Evolutionary conservation across 441 rosid genomes (phyloP).

Genomic region (Rhodomyrtus psidioides): DNA sequence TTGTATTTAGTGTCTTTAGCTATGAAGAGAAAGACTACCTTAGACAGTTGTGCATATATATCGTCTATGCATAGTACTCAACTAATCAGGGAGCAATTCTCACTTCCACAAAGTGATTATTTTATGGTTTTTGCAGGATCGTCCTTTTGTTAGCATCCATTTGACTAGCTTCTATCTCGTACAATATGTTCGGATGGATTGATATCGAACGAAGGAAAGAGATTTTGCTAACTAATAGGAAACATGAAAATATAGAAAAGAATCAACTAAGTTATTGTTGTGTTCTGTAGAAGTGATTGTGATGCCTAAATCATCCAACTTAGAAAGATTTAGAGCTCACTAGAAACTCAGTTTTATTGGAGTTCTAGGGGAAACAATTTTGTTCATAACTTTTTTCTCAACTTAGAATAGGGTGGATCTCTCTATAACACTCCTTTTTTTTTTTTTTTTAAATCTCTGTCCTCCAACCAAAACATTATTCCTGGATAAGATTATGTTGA

Average conservation of each 20-base stretch:
- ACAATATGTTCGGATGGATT: neutral
- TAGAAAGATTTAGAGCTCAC: neutral
- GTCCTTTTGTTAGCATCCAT: neutral
- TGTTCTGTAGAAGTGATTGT: neutral
- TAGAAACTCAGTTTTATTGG: neutral
- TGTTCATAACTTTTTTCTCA: neutral
- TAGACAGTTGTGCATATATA: neutral
- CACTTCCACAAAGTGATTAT: neutral
- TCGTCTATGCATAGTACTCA: neutral
- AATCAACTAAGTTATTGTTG: neutral
- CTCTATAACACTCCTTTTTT: neutral
- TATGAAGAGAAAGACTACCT: neutral
- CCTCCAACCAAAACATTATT: neutral
- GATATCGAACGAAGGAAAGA: neutral
- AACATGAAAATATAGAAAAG: neutral
- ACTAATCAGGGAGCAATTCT: neutral
- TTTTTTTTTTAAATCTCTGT: neutral
- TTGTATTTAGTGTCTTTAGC: neutral
- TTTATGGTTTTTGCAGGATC: fast-evolving
- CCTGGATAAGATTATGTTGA: neutral
- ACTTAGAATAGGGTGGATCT: too few relatives aligned
- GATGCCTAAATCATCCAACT: neutral
- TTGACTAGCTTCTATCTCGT: neutral
- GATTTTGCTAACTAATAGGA: neutral
- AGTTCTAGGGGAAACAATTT: neutral